Percentiles rank a stretch among this genome's conserved stretches.
Conservation (phyloP, 805 yeast genomes). For the Lipomyces orientalis region DNA sequence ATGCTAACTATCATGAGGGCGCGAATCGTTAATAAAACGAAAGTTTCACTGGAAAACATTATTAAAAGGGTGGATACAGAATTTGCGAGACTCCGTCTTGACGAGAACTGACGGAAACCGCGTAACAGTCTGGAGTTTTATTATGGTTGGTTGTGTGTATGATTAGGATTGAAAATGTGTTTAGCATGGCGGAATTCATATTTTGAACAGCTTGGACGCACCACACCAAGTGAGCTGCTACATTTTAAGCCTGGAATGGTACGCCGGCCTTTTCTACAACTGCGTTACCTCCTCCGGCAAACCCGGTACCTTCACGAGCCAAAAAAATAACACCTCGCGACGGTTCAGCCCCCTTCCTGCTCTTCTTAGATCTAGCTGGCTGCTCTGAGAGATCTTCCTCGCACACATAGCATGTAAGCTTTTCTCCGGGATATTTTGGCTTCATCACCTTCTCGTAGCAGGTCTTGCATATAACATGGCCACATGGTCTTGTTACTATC, state of each 20-base stretch:
- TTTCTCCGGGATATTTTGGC: conserved; percentile 30
- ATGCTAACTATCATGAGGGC: conserved; percentile 22
- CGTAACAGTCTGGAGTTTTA: neutral
- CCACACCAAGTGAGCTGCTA: no score
- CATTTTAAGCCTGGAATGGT: conserved; percentile 35
- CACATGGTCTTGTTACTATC: conserved; percentile 34
- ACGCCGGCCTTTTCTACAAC: conserved; percentile 34
- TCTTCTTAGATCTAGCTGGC: conserved; percentile 10
- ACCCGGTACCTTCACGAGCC: conserved; percentile 37
- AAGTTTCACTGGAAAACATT: conserved; percentile 14
- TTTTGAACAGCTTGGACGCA: neutral
- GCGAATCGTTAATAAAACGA: conserved; percentile 19
- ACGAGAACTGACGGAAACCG: neutral
- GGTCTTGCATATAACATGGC: conserved; percentile 34
- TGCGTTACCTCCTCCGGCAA: conserved; percentile 35
- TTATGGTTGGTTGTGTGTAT: neutral
- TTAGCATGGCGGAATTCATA: neutral
- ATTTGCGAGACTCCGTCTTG: conserved; percentile 12
- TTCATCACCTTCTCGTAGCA: conserved; percentile 34
- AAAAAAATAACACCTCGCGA: conserved; percentile 25
- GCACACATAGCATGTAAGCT: conserved; percentile 31
- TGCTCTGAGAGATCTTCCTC: conserved; percentile 22
- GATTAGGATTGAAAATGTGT: neutral
- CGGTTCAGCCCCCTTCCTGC: conserved; percentile 1
- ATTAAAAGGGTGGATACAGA: conserved; percentile 10